Base-by-base conservation (phyloP, 2,329 filamentous ascomycete genomes). In the Verticillium nonalfalfae region DNA sequence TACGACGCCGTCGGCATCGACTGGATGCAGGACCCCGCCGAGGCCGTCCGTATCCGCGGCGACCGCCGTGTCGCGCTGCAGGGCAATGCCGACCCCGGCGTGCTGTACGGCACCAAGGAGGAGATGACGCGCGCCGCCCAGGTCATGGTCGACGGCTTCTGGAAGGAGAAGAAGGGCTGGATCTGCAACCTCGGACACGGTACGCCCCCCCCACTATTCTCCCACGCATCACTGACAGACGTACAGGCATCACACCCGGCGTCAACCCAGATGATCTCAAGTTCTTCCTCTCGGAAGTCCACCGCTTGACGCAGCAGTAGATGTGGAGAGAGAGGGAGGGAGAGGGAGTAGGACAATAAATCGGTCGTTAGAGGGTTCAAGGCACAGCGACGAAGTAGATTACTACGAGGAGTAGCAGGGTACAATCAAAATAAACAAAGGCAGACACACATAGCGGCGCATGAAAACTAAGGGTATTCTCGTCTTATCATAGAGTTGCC, bases 161-260 rank as follows among this genome's bases (percentile, higher is more conserved):
- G 86, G 73, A 87, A 88, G 64, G 90, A 89, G 60, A 94, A 93
- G 76, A 87, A 93, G 74, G 91, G 94, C 50, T 99, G 95, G 94
- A 98, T 99, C 68, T 92, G 91, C 57, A 99, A 99, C 74, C 82
- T 99, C 64, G 95, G 95, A 9, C 95, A 99, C 73, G 95, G 95
- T 91, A 83, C 71, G 86, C 75, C 1, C 6, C n/a, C n/a, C n/a
- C n/a, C n/a, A n/a, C n/a, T 35, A 18, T 34, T 10, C 34, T 15
- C 38, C 15, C 15, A 40, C 11, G n/a, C n/a, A 21, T 9, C 11
- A 18, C 45, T 50, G 18, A 50, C 38, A n/a, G 38, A 35, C n/a
- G 7, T 31, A 4, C 69, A 95, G 91, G 92, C 64, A 93, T 99
- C 66, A 99, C 95, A 36, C 95, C 95, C 0, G 90, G 93, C 66